Evolutionary conservation across 2,329 filamentous ascomycete species (phyloP), one percentile per base, ranked within the genome.

Genomic region (Hysterium pulicare): DNA sequence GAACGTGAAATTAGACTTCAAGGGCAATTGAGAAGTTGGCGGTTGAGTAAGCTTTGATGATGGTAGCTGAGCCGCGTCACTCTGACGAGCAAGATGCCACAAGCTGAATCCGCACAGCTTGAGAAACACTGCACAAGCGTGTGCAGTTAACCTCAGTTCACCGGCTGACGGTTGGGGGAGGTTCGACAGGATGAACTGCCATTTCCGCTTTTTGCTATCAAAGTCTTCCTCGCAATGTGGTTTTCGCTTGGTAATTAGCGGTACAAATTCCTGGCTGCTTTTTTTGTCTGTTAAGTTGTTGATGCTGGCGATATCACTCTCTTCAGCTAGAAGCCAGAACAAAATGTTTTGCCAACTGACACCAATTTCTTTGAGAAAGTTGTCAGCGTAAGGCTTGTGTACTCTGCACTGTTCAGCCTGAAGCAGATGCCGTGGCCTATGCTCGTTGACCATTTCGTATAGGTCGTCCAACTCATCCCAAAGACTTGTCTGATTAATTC

Each of bases 21-120:
- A 22, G 10, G 47, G 22, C 28, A 39, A 32, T 13, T 34, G 23
- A 19, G 40, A 17, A 22, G 35, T 33, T 5, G 36, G 32, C 16
- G 44, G 40, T 49, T 50, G 33, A 55, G 50, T 5, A 52, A 10
- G 38, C 6, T 51, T 32, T 57, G 46, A 48, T 58, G 62, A 20
- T 58, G 38, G 23, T 42, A 33, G 34, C 31, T 46, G 48, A 20
- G 56, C 43, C 11, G 43, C 19, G 15, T 51, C 40, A 38, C 57
- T 59, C 31, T 58, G 58, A 37, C 61, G 48, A 13, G 60, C 68
- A 20, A 73, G 48, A 28, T 72, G 69, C 69, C 68, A 72, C 2
- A 72, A 44, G 28, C 61, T 67, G 40, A 71, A 62, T 2, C 52
- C 50, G 13, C 62, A 58, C 16, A 62, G 53, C 3, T 57, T 50